These are phyloP conservation scores for Penicillium sp. DNA, from an alignment of 2,329 filamentous ascomycete species.

Conservation along the genomic window DNA sequence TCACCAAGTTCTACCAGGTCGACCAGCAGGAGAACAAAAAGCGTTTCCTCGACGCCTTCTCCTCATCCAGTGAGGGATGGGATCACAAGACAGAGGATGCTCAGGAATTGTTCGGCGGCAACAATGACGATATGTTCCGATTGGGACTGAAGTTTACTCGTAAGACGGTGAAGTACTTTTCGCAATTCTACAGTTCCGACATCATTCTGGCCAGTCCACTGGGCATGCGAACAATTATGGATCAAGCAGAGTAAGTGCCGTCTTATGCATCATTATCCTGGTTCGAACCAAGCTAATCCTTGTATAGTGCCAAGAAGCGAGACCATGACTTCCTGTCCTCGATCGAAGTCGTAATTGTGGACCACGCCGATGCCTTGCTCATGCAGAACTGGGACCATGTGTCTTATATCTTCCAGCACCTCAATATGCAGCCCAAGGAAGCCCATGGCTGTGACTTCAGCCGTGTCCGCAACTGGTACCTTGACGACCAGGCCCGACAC, in stretches of 20 bases:
- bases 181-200: constrained; percentile 94
- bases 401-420: constrained; percentile 84
- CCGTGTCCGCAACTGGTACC: constrained; percentile 85
- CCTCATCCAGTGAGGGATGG: constrained; percentile 67
- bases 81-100: constrained; percentile 83
- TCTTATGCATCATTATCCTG: neutral
- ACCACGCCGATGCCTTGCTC: constrained; percentile 87
- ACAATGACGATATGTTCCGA: constrained; percentile 96
- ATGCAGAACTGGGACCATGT: constrained; percentile 99
- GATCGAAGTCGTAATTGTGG: constrained; percentile 84
- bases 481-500: constrained; percentile 79
- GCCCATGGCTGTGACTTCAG: constrained; percentile 92
- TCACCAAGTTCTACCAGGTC: constrained; percentile 73
- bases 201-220: constrained; percentile 90
- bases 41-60: constrained; percentile 82
- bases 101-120: constrained; percentile 84
- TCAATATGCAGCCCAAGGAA: constrained; percentile 87
- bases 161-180: constrained; percentile 92
- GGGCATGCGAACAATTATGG: constrained; percentile 86
- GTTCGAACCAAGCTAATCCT: neutral
- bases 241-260: constrained; percentile 64
- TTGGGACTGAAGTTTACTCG: constrained; percentile 95
- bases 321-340: constrained; percentile 93
- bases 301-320: constrained; percentile 58
- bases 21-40: constrained; percentile 96